These are phyloP conservation scores for Colletotrichum godetiae DNA, from an alignment of 2,329 filamentous ascomycete genomes.

Conservation along the genomic window DNA sequence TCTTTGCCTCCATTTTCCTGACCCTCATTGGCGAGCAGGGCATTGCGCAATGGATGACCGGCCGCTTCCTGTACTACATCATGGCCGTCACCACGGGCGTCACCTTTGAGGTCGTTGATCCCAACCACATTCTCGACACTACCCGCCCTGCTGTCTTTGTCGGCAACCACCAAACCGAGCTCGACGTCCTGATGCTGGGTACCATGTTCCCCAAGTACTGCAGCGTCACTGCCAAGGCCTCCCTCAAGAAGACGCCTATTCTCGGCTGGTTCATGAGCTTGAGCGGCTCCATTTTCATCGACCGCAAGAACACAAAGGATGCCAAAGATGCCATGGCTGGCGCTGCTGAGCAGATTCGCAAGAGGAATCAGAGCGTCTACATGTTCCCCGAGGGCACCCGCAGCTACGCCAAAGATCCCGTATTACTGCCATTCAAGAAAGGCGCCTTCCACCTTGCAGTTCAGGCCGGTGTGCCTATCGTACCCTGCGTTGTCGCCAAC, in stretches of 20 bases:
- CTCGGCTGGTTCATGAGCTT: constrained; percentile 95
- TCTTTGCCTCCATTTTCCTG: constrained; percentile 77
- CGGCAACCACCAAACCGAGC: constrained; percentile 95
- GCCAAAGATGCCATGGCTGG: constrained; percentile 87
- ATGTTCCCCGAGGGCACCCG: constrained; percentile 95
- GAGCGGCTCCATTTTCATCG: constrained; percentile 93
- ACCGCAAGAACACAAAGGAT: constrained; percentile 85
- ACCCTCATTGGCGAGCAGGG: constrained; percentile 78
- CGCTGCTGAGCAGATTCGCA: constrained; percentile 83
- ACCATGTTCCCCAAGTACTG: constrained; percentile 90
- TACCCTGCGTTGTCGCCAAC: constrained; percentile 85
- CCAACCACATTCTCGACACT: constrained; percentile 69
- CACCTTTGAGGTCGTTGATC: constrained; percentile 79
- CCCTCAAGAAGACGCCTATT: constrained; percentile 76
- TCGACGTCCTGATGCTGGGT: constrained; percentile 93
- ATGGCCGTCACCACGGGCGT: constrained; percentile 84
- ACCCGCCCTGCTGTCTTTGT: constrained; percentile 89
- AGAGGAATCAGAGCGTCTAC: constrained; percentile 79
- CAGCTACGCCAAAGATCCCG: constrained; percentile 85
- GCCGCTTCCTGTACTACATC: constrained; percentile 80
- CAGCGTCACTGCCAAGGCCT: constrained; percentile 91
- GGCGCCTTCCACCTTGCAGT: constrained; percentile 97
- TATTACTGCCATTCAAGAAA: constrained; percentile 96
- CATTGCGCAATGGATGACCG: constrained; percentile 87
- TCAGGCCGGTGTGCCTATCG: constrained; percentile 91